Evolutionary conservation across 1,139 yeast species (phyloP).

Genomic region (Blastobotrys elegans): DNA sequence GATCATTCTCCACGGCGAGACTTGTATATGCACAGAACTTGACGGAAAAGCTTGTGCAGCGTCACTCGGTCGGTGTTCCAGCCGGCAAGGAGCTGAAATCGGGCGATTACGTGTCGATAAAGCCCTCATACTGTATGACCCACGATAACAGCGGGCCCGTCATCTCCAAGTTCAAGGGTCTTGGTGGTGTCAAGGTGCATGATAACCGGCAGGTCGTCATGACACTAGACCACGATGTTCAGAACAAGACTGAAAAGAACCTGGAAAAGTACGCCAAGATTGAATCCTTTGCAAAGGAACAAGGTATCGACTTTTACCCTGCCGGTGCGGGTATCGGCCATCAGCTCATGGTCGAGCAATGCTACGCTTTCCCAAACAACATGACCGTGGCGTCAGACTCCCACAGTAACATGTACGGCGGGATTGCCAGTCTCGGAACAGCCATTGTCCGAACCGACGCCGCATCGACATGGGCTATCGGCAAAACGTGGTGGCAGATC

Average conservation of each 20-base stretch:
- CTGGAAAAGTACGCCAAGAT: constrained; percentile 82
- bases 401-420: constrained; percentile 97
- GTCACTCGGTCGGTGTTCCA: constrained; percentile 80
- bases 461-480: constrained; percentile 99
- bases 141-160: constrained; percentile 99
- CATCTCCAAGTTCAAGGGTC: constrained; percentile 90
- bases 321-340: constrained; percentile 99
- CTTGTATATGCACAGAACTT: constrained; percentile 53
- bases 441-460: constrained; percentile 98
- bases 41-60: constrained; percentile 93
- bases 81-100: constrained; percentile 65
- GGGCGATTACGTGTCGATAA: constrained; percentile 93
- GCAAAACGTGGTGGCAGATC: constrained; percentile 99
- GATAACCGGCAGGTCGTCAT: constrained; percentile 88
- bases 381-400: constrained; percentile 96
- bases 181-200: constrained; percentile 80
- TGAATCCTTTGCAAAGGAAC: constrained; percentile 79
- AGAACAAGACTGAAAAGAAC: constrained; percentile 83
- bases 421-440: constrained; percentile 91
- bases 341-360: constrained; percentile 98
- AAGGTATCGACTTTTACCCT: constrained; percentile 96
- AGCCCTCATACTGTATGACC: constrained; percentile 97
- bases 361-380: constrained; percentile 93
- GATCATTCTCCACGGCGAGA: constrained; percentile 12
- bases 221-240: constrained; percentile 97